Conservation (phyloP, 225 moss, liverwort and hornwort genomes). For the Polytrichum commune region DNA sequence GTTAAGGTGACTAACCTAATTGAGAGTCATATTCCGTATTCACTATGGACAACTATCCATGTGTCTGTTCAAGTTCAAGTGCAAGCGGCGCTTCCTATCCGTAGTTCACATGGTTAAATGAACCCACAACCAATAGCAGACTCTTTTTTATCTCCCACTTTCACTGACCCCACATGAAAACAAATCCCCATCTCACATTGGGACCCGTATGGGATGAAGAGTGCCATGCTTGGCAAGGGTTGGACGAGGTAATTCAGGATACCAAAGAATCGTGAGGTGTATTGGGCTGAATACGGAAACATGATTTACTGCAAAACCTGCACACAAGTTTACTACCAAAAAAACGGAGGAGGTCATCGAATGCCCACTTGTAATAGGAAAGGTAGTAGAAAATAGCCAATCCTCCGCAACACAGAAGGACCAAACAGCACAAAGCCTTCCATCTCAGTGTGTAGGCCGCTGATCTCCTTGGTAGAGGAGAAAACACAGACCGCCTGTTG, state of each 20-base stretch:
- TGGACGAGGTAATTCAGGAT: too few species aligned
- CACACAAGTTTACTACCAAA: not conserved
- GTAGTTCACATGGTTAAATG: too few species aligned
- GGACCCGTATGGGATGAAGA: not conserved
- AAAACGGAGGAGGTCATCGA: not conserved
- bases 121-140: too few species aligned
- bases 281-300: not conserved
- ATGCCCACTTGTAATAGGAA: slow-evolving; percentile 4
- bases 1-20: too few species aligned
- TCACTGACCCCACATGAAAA: too few species aligned
- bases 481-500: slow-evolving; percentile 2
- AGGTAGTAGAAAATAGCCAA: slow-evolving; percentile 1
- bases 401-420: not conserved
- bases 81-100: too few species aligned
- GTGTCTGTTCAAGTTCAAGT: too few species aligned
- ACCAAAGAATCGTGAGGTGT: too few species aligned
- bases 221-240: not conserved
- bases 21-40: too few species aligned
- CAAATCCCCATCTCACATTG: too few species aligned
- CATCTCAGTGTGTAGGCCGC: not conserved
- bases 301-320: not conserved
- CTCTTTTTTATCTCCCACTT: too few species aligned
- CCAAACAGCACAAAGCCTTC: not conserved
- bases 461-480: not conserved
- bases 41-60: too few species aligned